These are phyloP conservation scores for Limonium bicolor DNA, from an alignment of 148 eudicot species.

Conservation along the genomic window DNA sequence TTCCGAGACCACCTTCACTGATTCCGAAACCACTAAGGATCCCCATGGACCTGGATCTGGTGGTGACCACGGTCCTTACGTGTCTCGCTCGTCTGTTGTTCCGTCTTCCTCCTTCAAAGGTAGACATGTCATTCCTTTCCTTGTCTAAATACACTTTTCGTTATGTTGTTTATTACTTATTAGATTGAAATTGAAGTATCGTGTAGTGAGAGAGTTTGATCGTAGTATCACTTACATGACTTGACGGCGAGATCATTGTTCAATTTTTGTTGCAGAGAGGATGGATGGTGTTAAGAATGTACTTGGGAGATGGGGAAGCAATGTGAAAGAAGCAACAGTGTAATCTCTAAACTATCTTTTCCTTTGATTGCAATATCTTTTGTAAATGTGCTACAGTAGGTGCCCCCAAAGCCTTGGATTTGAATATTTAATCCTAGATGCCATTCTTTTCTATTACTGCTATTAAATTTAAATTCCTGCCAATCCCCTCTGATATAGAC, in stretches of 20 bases:
- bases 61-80: constrained; percentile 21
- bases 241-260: background rate
- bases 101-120: constrained; percentile 31
- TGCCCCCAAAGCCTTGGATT: background rate
- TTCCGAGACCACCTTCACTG: constrained; percentile 19
- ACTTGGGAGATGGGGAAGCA: constrained; percentile 81
- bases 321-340: constrained; percentile 80
- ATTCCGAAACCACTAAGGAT: constrained; percentile 14
- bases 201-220: no score
- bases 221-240: no score
- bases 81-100: constrained; percentile 16
- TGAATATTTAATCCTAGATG: no score
- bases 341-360: constrained; percentile 6
- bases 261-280: constrained; percentile 26
- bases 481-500: no score
- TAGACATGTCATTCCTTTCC: constrained; percentile 1
- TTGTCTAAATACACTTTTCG: no score
- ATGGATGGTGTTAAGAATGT: constrained; percentile 51
- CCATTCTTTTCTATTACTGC: no score
- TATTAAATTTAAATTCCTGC: no score
- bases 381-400: background rate
- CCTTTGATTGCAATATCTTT: background rate
- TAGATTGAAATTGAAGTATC: background rate
- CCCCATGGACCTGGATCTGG: constrained; percentile 8
- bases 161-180: no score